Conservation (phyloP, 2,329 filamentous ascomycete genomes). For the Beauveria scarabaeidicola region DNA sequence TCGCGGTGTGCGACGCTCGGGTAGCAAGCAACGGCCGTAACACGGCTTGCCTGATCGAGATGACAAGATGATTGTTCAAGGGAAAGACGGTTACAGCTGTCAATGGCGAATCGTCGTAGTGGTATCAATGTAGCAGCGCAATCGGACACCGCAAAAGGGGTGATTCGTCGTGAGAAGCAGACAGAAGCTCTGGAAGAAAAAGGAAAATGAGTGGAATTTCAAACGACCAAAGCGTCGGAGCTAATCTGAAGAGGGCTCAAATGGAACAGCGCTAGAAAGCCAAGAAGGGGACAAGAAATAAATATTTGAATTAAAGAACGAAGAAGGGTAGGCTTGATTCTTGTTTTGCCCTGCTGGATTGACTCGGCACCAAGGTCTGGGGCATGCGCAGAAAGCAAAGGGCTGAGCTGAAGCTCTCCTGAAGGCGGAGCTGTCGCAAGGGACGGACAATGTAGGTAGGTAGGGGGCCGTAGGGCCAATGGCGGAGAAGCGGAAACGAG, state of each 20-base stretch:
- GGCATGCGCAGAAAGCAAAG: neutral
- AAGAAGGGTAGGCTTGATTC: neutral
- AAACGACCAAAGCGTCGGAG: slow-evolving; percentile 1
- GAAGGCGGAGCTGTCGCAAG: neutral
- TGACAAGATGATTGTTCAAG: neutral
- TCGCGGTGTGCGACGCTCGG: neutral
- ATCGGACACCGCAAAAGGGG: neutral
- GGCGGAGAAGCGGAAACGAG: neutral
- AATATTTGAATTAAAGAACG: neutral
- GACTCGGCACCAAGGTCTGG: neutral
- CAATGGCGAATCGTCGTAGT: neutral
- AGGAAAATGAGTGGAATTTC: slow-evolving; percentile 5
- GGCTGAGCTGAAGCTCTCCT: slow-evolving; percentile 1
- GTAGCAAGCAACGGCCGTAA: neutral
- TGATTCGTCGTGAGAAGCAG: neutral
- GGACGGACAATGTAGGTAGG: neutral
- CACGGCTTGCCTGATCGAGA: neutral
- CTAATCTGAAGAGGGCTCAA: neutral
- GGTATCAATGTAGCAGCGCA: neutral
- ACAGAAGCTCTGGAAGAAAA: neutral
- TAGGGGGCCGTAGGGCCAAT: too few relatives aligned
- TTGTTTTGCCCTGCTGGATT: neutral
- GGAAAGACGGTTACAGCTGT: neutral
- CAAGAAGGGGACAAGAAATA: neutral
- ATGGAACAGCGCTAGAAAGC: neutral